Evolutionary conservation across 495 filamentous ascomycete species (phyloP).

Genomic region (Tetracladium setigerum): DNA sequence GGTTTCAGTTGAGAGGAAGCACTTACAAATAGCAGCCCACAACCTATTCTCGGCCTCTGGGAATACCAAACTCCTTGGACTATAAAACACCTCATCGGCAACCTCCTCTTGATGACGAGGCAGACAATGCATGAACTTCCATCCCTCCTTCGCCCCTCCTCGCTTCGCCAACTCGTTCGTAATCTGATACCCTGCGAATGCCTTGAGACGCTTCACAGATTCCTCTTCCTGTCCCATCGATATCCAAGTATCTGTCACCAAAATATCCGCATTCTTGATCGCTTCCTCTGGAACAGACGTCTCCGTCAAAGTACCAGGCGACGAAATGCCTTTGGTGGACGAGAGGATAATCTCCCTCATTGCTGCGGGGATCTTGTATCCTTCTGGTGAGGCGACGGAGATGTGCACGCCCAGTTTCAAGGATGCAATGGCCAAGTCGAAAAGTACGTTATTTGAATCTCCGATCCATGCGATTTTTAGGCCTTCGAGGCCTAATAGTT

Average conservation of each 20-base stretch:
- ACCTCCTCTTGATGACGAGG: conserved; percentile 95
- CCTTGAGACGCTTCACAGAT: conserved; percentile 61
- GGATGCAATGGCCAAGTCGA: conserved; percentile 80
- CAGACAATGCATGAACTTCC: conserved; percentile 99
- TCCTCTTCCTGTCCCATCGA: conserved; percentile 96
- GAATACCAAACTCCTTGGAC: conserved; percentile 74
- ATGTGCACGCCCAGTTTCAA: conserved; percentile 81
- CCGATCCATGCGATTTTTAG: conserved; percentile 93
- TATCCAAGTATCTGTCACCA: conserved; percentile 96
- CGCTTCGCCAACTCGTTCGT: conserved; percentile 71
- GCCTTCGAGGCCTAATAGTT: conserved; percentile 61
- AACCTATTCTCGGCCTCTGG: conserved; percentile 89
- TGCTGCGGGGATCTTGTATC: conserved; percentile 64
- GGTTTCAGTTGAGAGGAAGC: background rate
- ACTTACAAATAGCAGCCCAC: conserved; percentile 73
- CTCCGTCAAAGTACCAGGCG: conserved; percentile 61
- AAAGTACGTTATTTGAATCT: conserved; percentile 95
- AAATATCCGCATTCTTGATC: conserved; percentile 76
- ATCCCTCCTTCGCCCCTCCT: conserved; percentile 79
- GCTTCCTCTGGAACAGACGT: conserved; percentile 80
- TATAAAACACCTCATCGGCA: conserved; percentile 88
- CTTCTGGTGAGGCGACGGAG: conserved; percentile 75
- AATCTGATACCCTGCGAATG: conserved; percentile 86
- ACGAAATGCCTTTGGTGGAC: conserved; percentile 44
- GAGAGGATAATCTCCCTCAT: conserved; percentile 65